phyloP scores from a whole-genome alignment of 2,329 filamentous ascomycete genomes.

The Hymenoscyphus repandus region DNA sequence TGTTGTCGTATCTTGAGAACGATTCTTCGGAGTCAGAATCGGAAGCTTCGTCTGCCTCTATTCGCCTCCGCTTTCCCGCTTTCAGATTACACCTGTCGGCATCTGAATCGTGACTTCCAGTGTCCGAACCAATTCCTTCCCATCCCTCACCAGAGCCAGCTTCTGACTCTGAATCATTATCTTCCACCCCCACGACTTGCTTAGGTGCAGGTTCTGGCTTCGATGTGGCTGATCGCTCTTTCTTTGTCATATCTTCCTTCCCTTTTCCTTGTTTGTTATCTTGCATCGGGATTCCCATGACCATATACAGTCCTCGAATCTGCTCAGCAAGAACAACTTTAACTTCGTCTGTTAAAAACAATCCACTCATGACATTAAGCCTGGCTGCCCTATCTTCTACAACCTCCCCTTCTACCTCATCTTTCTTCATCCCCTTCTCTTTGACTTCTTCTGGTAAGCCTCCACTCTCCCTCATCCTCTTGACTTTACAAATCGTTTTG shows the following conservation, averaged over 20 bases:
- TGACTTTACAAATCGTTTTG: conserved; percentile 46
- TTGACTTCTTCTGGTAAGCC: conserved; percentile 36
- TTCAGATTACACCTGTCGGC: conserved; percentile 4
- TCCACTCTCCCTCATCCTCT: conserved; percentile 41
- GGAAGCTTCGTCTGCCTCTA: conserved; percentile 17
- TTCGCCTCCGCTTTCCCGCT: conserved; percentile 8
- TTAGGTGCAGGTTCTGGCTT: too few species aligned
- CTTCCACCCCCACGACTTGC: too few species aligned
- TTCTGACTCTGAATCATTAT: too few species aligned
- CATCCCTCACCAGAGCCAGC: neutral
- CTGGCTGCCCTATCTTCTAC: conserved; percentile 30
- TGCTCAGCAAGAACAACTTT: conserved; percentile 42
- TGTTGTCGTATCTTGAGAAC: conserved; percentile 26
- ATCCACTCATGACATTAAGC: conserved; percentile 48
- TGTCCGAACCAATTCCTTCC: conserved; percentile 13
- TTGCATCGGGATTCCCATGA: conserved; percentile 27
- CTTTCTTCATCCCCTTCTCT: conserved; percentile 27
- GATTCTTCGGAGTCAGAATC: conserved; percentile 23
- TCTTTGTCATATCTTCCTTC: conserved; percentile 17
- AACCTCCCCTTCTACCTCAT: conserved; percentile 19
- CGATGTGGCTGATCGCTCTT: neutral
- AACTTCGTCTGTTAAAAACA: conserved; percentile 48
- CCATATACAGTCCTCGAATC: conserved; percentile 26
- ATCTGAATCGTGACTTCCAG: conserved; percentile 15
- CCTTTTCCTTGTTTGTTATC: conserved; percentile 12